Conservation (phyloP, 139 green algal genomes). For the Desmodesmus armatus region DNA sequence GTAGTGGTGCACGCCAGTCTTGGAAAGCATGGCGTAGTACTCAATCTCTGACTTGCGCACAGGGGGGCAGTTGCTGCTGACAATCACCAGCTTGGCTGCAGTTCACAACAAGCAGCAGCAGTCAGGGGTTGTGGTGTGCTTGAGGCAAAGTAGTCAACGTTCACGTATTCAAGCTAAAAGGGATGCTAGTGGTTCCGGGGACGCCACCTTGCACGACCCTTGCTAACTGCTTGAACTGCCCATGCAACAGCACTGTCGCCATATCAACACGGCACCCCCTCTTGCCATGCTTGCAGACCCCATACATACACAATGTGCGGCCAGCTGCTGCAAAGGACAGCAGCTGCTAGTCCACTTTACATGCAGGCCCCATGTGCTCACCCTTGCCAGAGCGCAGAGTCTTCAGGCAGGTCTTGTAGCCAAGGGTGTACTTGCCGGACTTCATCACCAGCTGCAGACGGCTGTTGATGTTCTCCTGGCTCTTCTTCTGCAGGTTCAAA, state of each 20-base stretch:
- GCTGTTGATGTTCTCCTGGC: constrained; percentile 97
- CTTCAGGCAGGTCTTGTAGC: constrained; percentile 99
- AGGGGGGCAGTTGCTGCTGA: constrained; percentile 97
- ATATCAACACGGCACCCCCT: no score
- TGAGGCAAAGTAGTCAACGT: no score
- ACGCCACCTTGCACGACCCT: no score
- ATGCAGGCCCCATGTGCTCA: constrained; percentile 60
- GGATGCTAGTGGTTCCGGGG: no score
- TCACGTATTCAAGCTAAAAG: no score
- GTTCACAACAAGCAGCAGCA: neutral
- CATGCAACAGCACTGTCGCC: no score
- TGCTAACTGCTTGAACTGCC: no score
- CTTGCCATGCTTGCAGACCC: neutral
- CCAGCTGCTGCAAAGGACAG: neutral
- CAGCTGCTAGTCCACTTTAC: neutral
- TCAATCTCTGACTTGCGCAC: constrained; percentile 98
- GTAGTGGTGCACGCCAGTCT: constrained; percentile 99
- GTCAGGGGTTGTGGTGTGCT: no score
- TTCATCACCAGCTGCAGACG: constrained; percentile 99
- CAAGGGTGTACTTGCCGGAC: constrained; percentile 99
- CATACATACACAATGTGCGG: neutral
- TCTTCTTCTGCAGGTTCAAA: constrained; percentile 83
- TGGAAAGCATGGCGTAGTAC: constrained; percentile 99
- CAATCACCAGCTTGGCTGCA: constrained; percentile 98
- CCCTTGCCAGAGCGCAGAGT: constrained; percentile 95